A percentile compares a stretch with the other conserved stretches of the same genome.
Conservation (phyloP, 2,329 filamentous ascomycete genomes). For the Pyricularia grisea region DNA sequence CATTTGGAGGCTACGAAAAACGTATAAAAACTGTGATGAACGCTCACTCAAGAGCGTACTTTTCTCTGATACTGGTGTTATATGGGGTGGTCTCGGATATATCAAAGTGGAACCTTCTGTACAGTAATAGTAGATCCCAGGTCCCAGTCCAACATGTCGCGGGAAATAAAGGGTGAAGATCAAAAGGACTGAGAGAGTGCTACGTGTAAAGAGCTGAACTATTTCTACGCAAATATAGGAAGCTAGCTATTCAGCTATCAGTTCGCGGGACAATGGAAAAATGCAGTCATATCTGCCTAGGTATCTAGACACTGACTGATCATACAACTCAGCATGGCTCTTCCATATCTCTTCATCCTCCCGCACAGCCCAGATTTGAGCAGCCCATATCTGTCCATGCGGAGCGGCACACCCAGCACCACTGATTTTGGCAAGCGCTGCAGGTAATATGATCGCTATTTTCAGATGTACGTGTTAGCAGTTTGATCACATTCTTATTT, state of each 20-base stretch:
- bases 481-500: background rate
- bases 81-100: background rate
- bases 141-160: background rate
- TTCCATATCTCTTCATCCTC: conserved; percentile 9
- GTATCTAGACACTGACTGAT: background rate
- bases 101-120: background rate
- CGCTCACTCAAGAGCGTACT: background rate
- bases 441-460: conserved; percentile 12
- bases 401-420: background rate
- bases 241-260: background rate
- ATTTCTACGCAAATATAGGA: background rate
- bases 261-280: background rate
- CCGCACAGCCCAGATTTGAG: background rate
- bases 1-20: background rate
- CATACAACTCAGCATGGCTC: background rate
- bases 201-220: background rate
- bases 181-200: background rate
- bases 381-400: background rate
- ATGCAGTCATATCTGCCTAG: background rate
- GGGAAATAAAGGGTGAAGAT: background rate
- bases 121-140: background rate
- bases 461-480: background rate
- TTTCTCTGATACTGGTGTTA: background rate
- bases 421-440: background rate
- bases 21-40: background rate